Conservation (phyloP, 139 green algal genomes). For the Nannochloris sp. region DNA sequence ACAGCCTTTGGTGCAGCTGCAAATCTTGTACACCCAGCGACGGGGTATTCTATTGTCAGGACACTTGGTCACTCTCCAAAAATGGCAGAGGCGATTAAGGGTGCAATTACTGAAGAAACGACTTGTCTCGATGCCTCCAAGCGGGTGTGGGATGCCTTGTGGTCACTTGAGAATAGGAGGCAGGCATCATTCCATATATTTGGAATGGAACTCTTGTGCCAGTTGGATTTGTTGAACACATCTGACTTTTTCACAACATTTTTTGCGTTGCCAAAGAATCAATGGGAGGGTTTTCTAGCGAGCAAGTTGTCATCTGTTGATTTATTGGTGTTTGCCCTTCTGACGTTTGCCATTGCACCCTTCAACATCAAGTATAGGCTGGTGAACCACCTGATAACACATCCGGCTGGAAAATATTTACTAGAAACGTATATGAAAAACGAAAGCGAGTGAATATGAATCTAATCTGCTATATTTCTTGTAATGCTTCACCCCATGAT, state of each 20-base stretch:
- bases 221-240: conserved; percentile 65
- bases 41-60: conserved; percentile 88
- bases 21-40: conserved; percentile 84
- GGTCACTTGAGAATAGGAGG: conserved; percentile 67
- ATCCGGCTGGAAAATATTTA: conserved; percentile 60
- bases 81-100: conserved; percentile 52
- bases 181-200: conserved; percentile 91
- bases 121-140: conserved; percentile 31
- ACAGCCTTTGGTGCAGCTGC: conserved; percentile 79
- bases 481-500: conserved; percentile 48
- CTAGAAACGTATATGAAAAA: conserved; percentile 29
- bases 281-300: conserved; percentile 86
- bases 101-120: conserved; percentile 17
- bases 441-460: too few relatives aligned
- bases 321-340: conserved; percentile 83
- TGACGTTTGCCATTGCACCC: conserved; percentile 73
- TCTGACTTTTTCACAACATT: conserved; percentile 91
- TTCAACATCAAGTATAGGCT: conserved; percentile 68
- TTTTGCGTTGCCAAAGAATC: conserved; percentile 68
- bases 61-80: conserved; percentile 69
- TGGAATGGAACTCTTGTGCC: conserved; percentile 78
- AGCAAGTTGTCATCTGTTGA: conserved; percentile 63
- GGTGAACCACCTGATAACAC: conserved; percentile 64
- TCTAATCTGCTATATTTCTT: background rate
- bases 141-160: conserved; percentile 72